Conservation (phyloP, 2,329 filamentous ascomycete species). For the Colletotrichum plurivorum region DNA sequence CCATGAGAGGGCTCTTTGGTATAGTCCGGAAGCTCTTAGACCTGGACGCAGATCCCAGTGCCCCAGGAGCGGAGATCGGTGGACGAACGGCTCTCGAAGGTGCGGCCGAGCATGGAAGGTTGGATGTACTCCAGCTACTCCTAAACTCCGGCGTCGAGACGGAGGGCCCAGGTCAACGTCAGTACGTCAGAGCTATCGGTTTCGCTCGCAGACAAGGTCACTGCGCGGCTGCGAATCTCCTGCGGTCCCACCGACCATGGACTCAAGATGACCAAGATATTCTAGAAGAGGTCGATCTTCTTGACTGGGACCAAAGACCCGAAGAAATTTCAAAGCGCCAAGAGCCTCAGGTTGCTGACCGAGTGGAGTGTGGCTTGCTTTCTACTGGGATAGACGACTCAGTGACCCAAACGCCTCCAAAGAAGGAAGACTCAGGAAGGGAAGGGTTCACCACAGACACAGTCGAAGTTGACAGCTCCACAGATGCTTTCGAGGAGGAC, state of each 20-base stretch:
- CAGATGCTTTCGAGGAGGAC: neutral
- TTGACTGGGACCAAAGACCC: accelerated
- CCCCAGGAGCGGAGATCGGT: accelerated
- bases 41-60: neutral
- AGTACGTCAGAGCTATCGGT: neutral
- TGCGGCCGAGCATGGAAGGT: neutral
- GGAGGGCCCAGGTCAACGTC: neutral
- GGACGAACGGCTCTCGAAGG: neutral
- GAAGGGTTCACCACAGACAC: neutral
- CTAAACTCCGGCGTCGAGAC: constrained; percentile 1
- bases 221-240: neutral
- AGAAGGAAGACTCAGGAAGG: neutral
- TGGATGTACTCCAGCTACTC: neutral
- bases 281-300: neutral
- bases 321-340: neutral
- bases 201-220: neutral
- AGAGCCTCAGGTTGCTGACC: no score
- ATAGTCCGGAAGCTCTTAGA: neutral
- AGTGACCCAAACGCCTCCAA: neutral
- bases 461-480: no score
- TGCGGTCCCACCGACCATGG: neutral
- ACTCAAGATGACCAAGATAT: neutral
- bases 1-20: neutral
- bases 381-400: no score
- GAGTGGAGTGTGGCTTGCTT: no score